These are phyloP conservation scores for Alternaria consortialis DNA, from an alignment of 2,329 filamentous ascomycete species.

Conservation along the genomic window DNA sequence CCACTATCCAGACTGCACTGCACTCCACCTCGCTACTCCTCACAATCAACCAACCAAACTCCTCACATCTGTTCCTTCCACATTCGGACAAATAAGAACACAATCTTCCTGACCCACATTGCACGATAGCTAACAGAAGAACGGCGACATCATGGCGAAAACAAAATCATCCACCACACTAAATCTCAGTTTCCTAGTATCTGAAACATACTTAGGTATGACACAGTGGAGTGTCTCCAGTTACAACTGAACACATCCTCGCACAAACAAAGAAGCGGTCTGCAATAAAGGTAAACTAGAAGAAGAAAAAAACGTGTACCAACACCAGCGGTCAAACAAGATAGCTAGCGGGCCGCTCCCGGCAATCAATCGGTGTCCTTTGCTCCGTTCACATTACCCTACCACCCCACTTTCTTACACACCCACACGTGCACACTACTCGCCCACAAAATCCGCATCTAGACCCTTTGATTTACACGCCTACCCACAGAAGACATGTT, in stretches of 20 bases:
- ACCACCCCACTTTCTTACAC: background rate
- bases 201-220: background rate
- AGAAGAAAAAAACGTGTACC: conserved; percentile 3
- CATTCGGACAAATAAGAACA: background rate
- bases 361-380: conserved; percentile 9
- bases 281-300: background rate
- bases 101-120: background rate
- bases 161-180: background rate
- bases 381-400: background rate
- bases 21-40: background rate
- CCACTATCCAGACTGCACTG: conserved; percentile 6
- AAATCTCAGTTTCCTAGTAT: background rate
- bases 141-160: background rate
- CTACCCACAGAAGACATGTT: background rate
- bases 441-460: conserved; percentile 2
- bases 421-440: conserved; percentile 1
- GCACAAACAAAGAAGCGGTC: conserved; percentile 3
- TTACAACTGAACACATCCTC: background rate
- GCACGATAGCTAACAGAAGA: background rate
- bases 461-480: background rate
- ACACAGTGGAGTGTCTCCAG: background rate
- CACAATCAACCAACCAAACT: background rate
- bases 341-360: conserved; percentile 6
- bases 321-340: conserved; percentile 2
- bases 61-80: background rate